A percentile compares a stretch with the other conserved stretches of the same genome.
These are phyloP conservation scores for Penicillium manginii DNA, from an alignment of 495 filamentous ascomycete species.

Conservation along the genomic window DNA sequence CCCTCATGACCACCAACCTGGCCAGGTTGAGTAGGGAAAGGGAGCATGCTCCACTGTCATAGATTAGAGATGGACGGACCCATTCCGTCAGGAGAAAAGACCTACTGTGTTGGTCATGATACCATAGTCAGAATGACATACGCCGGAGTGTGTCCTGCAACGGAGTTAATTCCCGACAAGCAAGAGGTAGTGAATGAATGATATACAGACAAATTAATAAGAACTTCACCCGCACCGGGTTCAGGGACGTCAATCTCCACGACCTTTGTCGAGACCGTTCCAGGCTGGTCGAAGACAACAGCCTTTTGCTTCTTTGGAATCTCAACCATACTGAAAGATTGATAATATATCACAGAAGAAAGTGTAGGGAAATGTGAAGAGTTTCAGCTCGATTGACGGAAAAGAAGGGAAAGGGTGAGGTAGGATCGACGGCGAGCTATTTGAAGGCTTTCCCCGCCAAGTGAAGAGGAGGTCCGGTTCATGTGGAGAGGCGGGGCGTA, in stretches of 20 bases:
- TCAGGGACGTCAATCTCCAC: conserved; percentile 68
- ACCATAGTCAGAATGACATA: conserved; percentile 70
- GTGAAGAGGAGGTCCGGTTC: background rate
- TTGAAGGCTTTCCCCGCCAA: conserved; percentile 6
- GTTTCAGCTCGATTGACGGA: background rate
- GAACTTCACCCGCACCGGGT: conserved; percentile 64
- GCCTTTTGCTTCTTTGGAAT: conserved; percentile 72
- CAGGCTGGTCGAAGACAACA: conserved; percentile 69
- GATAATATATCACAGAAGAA: background rate
- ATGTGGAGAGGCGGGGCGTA: conserved; percentile 1
- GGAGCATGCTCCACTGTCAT: conserved; percentile 56
- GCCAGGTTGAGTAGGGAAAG: conserved; percentile 62
- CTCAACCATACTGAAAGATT: conserved; percentile 28
- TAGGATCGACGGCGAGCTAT: background rate
- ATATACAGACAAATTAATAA: conserved; percentile 61
- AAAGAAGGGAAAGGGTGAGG: background rate
- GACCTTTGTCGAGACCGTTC: conserved; percentile 68
- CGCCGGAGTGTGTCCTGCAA: conserved; percentile 65
- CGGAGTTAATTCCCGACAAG: conserved; percentile 7
- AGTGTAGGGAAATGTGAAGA: background rate
- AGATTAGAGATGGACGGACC: conserved; percentile 12
- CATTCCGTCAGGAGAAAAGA: conserved; percentile 5
- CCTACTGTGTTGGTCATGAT: conserved; percentile 60
- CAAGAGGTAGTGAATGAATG: background rate
- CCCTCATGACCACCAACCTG: conserved; percentile 71